Evolutionary conservation across 2,329 filamentous ascomycete species (phyloP).

Genomic region (Ampelomyces quisqualis): DNA sequence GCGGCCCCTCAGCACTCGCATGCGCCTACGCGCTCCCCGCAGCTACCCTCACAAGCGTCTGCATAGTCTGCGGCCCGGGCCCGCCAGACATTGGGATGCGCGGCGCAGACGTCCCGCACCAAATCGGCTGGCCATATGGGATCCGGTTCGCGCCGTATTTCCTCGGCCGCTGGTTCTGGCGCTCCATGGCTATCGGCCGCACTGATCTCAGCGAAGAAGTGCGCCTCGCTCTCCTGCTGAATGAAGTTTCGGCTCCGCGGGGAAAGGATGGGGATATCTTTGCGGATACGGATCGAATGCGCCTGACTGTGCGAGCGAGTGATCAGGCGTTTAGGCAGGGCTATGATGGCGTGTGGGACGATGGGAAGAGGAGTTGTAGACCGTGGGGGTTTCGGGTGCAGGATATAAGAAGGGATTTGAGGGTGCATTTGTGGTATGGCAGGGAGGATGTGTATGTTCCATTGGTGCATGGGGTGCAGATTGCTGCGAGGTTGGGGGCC

Average conservation of each 20-base stretch:
- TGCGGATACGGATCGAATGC: conserved; percentile 22
- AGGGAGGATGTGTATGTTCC: conserved; percentile 38
- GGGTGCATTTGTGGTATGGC: conserved; percentile 43
- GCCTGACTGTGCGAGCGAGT: conserved; percentile 19
- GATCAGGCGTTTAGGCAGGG: conserved; percentile 36
- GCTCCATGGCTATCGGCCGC: conserved; percentile 20
- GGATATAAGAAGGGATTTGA: conserved; percentile 40
- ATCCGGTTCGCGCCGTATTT: conserved; percentile 25
- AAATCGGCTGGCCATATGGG: conserved; percentile 35
- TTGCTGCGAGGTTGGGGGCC: conserved; percentile 31
- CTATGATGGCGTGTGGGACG: conserved; percentile 29
- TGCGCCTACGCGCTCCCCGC: conserved; percentile 25
- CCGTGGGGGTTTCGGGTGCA: conserved; percentile 40
- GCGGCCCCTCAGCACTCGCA: conserved; percentile 36
- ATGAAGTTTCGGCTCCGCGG: too few relatives aligned
- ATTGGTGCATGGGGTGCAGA: conserved; percentile 32
- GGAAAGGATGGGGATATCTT: conserved; percentile 22
- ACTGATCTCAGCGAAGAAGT: conserved; percentile 40
- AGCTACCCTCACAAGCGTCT: conserved; percentile 23
- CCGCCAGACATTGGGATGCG: conserved; percentile 42
- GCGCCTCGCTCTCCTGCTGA: conserved; percentile 11
- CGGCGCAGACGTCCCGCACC: conserved; percentile 24
- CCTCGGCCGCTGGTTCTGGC: conserved; percentile 29
- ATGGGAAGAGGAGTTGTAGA: conserved; percentile 31
- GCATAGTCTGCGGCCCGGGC: conserved; percentile 36